Conservation (phyloP, 228 moss, liverwort and hornwort species). For the Sphagnum magellanicum region DNA sequence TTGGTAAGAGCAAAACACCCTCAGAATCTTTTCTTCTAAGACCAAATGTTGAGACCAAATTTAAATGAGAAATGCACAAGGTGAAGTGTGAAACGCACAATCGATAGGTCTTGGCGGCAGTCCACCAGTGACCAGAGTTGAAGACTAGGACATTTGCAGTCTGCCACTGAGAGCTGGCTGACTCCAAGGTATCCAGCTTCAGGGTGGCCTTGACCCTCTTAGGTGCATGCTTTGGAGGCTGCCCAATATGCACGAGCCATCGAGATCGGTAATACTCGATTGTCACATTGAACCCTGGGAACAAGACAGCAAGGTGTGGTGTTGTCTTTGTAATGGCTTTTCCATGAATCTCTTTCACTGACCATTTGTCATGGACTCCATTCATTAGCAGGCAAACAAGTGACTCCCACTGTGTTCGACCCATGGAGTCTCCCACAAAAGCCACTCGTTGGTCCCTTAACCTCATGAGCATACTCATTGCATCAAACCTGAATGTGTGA, state of each 20-base stretch:
- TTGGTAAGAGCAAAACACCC: too few species aligned
- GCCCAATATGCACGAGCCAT: conserved; percentile 50
- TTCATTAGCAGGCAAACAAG: conserved; percentile 71
- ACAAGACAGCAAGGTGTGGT: conserved; percentile 45
- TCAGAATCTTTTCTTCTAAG: too few species aligned
- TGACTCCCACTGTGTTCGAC: conserved; percentile 95
- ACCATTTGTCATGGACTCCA: conserved; percentile 35
- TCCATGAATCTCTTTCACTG: conserved; percentile 38
- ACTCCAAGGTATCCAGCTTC: conserved; percentile 64
- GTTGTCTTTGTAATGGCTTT: conserved; percentile 52
- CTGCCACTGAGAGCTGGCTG: conserved; percentile 22
- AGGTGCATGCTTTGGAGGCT: conserved; percentile 57
- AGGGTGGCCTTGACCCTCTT: conserved; percentile 59
- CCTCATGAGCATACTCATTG: conserved; percentile 53
- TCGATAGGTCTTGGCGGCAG: conserved; percentile 55
- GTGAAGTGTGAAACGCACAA: conserved; percentile 14
- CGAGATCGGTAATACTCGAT: conserved; percentile 84
- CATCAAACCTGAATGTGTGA: conserved; percentile 17
- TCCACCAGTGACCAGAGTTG: conserved; percentile 99
- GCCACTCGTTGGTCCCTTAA: conserved; percentile 62
- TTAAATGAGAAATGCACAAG: neutral
- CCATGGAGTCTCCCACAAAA: conserved; percentile 92
- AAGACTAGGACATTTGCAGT: conserved; percentile 71
- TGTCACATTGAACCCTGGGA: conserved; percentile 54
- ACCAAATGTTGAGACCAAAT: too few species aligned